A percentile compares a stretch with the other conserved stretches of the same genome.
These are phyloP conservation scores for Chimonanthus praecox DNA, from an alignment of 164 flowering plant species.

Conservation along the genomic window DNA sequence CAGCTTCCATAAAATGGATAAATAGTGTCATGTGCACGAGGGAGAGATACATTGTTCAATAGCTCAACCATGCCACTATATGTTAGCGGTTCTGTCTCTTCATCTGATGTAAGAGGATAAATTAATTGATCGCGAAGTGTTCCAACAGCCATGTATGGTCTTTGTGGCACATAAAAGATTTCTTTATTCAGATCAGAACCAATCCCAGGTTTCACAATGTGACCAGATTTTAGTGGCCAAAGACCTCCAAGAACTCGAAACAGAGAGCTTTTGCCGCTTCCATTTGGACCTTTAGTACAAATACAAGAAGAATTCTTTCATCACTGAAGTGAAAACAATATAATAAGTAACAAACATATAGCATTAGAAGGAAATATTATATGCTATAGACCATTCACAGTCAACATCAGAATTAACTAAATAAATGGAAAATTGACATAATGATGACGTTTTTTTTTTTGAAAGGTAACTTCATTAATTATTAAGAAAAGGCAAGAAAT, in stretches of 20 bases:
- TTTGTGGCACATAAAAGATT: slow-evolving; percentile 97
- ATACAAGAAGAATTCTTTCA: not conserved
- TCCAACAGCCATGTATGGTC: slow-evolving; percentile 97
- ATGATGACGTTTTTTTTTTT: too few relatives aligned
- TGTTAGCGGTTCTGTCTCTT: slow-evolving; percentile 76
- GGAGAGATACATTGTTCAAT: slow-evolving; percentile 69
- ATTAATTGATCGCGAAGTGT: slow-evolving; percentile 97
- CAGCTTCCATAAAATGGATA: slow-evolving; percentile 2
- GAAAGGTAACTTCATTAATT: too few relatives aligned
- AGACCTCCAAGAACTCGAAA: slow-evolving; percentile 98
- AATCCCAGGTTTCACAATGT: slow-evolving; percentile 92
- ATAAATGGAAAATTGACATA: too few relatives aligned
- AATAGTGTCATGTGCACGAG: not conserved
- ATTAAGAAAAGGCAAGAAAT: too few relatives aligned
- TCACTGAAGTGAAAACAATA: too few relatives aligned
- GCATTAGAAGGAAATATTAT: too few relatives aligned
- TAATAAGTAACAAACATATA: too few relatives aligned
- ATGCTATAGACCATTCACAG: too few relatives aligned
- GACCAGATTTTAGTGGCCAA: slow-evolving; percentile 95
- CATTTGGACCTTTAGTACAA: slow-evolving; percentile 79
- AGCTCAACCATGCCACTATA: slow-evolving; percentile 79
- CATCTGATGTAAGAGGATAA: slow-evolving; percentile 83
- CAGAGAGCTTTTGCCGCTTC: slow-evolving; percentile 99
- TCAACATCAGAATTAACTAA: too few relatives aligned
- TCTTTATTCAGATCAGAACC: slow-evolving; percentile 98